phyloP scores from a whole-genome alignment of 1,139 yeast species.

The Pichia terricola region DNA sequence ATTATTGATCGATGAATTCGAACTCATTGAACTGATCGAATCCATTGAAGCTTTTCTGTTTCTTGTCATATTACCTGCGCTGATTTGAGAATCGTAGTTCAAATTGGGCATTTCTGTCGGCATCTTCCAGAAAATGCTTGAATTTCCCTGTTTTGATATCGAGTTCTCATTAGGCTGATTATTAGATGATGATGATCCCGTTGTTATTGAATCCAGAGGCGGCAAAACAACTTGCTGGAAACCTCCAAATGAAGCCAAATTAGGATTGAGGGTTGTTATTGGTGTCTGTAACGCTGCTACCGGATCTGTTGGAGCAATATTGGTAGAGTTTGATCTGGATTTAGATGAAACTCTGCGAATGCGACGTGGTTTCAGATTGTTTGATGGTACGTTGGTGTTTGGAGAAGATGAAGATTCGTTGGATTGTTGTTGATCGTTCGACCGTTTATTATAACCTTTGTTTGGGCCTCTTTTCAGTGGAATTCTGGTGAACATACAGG shows the following conservation, averaged over 20 bases:
- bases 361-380: no score
- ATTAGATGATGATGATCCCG: conserved; percentile 1
- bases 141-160: conserved; percentile 19
- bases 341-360: conserved; percentile 6
- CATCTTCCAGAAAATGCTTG: conserved; percentile 26
- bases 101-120: conserved; percentile 28
- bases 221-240: conserved; percentile 18
- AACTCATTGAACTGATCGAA: conserved; percentile 23
- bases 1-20: neutral
- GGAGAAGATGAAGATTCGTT: no score
- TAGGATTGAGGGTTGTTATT: neutral
- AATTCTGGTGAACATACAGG: conserved; percentile 55
- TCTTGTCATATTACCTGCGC: neutral
- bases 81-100: no score
- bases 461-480: conserved; percentile 74
- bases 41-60: conserved; percentile 25
- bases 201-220: conserved; percentile 15
- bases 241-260: neutral
- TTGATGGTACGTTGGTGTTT: no score
- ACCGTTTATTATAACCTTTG: conserved; percentile 51
- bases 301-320: no score
- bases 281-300: neutral
- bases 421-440: neutral
- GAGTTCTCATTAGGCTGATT: conserved; percentile 6
- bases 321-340: conserved; percentile 4